phyloP scores from a whole-genome alignment of 2,329 filamentous ascomycete genomes.

The Aureobasidium lini region DNA sequence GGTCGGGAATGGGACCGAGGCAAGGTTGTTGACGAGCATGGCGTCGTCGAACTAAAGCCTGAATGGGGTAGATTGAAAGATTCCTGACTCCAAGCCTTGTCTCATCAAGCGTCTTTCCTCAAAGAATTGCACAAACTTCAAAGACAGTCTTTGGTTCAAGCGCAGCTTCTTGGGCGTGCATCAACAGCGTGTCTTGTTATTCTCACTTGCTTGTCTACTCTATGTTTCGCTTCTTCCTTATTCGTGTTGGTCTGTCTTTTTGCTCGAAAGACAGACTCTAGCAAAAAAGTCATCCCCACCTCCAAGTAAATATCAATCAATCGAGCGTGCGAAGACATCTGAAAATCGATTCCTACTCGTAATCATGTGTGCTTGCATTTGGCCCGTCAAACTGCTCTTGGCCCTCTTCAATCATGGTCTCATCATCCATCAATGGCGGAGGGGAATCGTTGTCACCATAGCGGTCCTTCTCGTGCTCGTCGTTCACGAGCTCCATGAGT shows the following conservation, averaged over 20 bases:
- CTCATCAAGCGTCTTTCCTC: not conserved
- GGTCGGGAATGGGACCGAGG: constrained; percentile 60
- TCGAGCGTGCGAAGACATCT: not conserved
- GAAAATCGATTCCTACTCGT: not conserved
- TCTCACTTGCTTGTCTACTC: not conserved
- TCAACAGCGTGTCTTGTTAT: no score
- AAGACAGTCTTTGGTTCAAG: no score
- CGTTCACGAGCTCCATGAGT: not conserved
- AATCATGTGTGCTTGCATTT: not conserved
- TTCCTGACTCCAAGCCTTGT: not conserved
- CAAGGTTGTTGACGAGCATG: constrained; percentile 51
- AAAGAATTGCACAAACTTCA: no score
- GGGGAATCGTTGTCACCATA: not conserved
- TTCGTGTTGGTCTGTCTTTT: not conserved
- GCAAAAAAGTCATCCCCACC: not conserved
- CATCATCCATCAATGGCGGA: not conserved
- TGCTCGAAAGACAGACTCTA: not conserved
- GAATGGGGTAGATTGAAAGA: constrained; percentile 14
- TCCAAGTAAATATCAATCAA: not conserved
- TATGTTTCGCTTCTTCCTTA: not conserved
- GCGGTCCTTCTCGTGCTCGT: not conserved
- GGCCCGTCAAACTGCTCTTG: not conserved
- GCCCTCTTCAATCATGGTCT: not conserved
- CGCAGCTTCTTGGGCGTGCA: no score
- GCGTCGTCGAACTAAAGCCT: constrained; percentile 6